A percentile compares a stretch with the other conserved stretches of the same genome.
These are phyloP conservation scores for Phialemonium atrogriseum DNA, from an alignment of 2,329 filamentous ascomycete species.

Conservation along the genomic window DNA sequence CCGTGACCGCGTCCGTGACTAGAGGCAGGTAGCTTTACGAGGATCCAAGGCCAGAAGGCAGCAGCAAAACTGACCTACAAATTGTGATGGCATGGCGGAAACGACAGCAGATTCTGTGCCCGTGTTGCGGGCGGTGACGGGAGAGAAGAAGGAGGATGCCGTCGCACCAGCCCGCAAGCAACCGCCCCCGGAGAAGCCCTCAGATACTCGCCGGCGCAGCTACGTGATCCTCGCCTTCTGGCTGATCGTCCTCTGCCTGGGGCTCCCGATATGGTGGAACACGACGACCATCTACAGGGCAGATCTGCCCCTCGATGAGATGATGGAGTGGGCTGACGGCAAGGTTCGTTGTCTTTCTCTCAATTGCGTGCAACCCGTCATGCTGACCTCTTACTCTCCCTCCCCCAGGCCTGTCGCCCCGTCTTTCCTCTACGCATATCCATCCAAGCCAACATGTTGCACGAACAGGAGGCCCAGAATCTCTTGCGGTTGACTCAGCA, in stretches of 20 bases:
- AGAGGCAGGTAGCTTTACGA: too few relatives aligned
- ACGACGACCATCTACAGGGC: constrained; percentile 91
- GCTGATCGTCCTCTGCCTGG: constrained; percentile 73
- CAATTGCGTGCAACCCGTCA: not conserved
- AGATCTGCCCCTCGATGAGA: constrained; percentile 70
- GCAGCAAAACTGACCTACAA: too few relatives aligned
- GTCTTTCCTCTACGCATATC: constrained; percentile 81
- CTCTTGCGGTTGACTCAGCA: constrained; percentile 77
- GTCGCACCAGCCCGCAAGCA: constrained; percentile 25
- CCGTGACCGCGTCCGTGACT: too few relatives aligned
- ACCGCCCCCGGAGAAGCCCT: constrained; percentile 70
- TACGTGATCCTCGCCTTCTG: constrained; percentile 83
- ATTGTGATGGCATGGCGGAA: constrained; percentile 3
- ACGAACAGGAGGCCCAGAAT: constrained; percentile 59
- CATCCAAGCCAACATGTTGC: constrained; percentile 60
- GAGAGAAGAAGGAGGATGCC: constrained; percentile 1
- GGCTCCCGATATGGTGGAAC: constrained; percentile 90
- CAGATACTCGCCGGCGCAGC: constrained; percentile 61
- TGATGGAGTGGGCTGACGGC: constrained; percentile 88
- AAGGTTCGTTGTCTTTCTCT: constrained; percentile 48
- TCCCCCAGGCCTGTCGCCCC: constrained; percentile 67
- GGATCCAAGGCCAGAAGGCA: too few relatives aligned
- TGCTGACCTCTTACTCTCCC: constrained; percentile 1
- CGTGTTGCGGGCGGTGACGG: not conserved
- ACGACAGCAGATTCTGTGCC: constrained; percentile 5